Evolutionary conservation across 2,329 filamentous ascomycete genomes (phyloP).

Genomic region (Colletotrichum acutatum): DNA sequence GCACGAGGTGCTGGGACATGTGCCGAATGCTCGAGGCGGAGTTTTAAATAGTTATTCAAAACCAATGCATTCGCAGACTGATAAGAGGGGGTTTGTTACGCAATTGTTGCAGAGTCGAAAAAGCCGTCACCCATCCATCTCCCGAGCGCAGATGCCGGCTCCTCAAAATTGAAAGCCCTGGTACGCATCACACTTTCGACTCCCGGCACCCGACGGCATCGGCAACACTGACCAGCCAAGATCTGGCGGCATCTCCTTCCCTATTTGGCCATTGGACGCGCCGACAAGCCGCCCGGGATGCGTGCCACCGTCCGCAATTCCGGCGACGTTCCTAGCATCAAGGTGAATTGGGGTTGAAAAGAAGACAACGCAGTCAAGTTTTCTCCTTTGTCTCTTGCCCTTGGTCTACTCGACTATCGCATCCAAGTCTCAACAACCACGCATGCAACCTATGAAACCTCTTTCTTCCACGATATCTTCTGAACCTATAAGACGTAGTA

Average conservation of each 20-base stretch:
- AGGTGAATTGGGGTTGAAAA: not conserved
- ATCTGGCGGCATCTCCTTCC: slow-evolving; percentile 19
- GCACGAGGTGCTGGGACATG: not conserved
- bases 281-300: not conserved
- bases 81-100: not conserved
- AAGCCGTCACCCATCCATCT: not conserved
- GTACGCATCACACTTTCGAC: not conserved
- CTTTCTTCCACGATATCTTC: no score
- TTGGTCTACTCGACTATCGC: not conserved
- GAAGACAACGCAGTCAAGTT: not conserved
- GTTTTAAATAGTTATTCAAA: not conserved
- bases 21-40: not conserved
- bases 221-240: not conserved
- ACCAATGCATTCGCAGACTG: not conserved
- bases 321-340: not conserved
- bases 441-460: not conserved
- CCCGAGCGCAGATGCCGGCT: slow-evolving; percentile 4
- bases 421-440: not conserved
- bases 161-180: not conserved
- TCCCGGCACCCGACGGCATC: not conserved
- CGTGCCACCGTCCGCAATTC: not conserved
- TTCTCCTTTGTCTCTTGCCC: not conserved
- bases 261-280: not conserved
- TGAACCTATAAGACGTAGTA: not conserved
- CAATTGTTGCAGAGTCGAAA: not conserved